phyloP scores from a whole-genome alignment of 306 rosid genomes.

The Parietaria judaica region DNA sequence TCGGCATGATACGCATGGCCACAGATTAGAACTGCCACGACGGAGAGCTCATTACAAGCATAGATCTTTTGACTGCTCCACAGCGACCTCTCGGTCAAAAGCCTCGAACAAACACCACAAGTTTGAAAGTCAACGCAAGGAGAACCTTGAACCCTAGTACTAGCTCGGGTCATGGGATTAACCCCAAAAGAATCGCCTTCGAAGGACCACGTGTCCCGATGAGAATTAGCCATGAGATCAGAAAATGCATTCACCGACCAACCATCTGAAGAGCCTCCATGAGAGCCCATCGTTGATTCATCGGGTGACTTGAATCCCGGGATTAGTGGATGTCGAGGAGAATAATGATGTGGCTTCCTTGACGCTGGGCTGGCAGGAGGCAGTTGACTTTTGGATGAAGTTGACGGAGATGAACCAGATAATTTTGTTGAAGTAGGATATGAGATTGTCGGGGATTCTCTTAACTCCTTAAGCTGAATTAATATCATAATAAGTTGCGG shows the following conservation, averaged over 20 bases:
- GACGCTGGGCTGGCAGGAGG: slow-evolving; percentile 55
- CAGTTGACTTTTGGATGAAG: slow-evolving; percentile 44
- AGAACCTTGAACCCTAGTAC: slow-evolving; percentile 44
- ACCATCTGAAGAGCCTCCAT: slow-evolving; percentile 66
- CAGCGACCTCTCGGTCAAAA: slow-evolving; percentile 32
- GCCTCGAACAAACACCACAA: slow-evolving; percentile 45
- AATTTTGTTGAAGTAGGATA: slow-evolving; percentile 52
- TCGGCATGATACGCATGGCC: slow-evolving; percentile 89
- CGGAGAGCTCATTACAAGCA: slow-evolving; percentile 31
- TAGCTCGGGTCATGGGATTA: slow-evolving; percentile 45
- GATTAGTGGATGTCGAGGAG: slow-evolving; percentile 59
- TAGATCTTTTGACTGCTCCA: slow-evolving; percentile 43
- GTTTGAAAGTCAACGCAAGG: slow-evolving; percentile 48
- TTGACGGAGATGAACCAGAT: slow-evolving; percentile 52
- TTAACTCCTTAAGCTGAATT: slow-evolving; percentile 47
- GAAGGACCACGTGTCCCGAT: slow-evolving; percentile 75
- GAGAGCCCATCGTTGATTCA: slow-evolving; percentile 47
- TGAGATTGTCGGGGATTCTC: slow-evolving; percentile 40
- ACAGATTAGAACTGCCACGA: slow-evolving; percentile 73
- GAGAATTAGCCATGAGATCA: slow-evolving; percentile 60
- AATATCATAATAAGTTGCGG: slow-evolving; percentile 5
- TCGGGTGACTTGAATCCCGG: slow-evolving; percentile 64
- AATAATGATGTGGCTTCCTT: slow-evolving; percentile 32
- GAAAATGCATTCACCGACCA: slow-evolving; percentile 85
- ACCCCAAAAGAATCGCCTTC: slow-evolving; percentile 69